Evolutionary conservation across 352 stramenopile genomes (phyloP), one percentile per base, ranked within the genome.

Genomic region (Pythium volutum): DNA sequence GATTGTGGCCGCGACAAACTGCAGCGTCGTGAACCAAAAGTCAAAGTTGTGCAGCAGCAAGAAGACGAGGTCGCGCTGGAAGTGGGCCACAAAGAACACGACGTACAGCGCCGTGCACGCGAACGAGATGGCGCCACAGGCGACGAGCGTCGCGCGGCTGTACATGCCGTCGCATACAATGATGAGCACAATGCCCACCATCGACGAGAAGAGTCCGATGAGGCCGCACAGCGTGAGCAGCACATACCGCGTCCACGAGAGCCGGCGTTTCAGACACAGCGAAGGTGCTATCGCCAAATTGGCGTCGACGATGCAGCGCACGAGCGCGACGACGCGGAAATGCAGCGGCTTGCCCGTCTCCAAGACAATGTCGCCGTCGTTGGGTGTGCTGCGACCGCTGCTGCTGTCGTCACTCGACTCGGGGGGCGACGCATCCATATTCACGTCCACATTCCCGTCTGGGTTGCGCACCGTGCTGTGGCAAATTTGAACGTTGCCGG

Each of bases 21-120:
- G 54, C 10, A 69, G 31, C 5, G 36, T 31, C 27, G 62, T 55
- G 46, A 64, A 69, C 54, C 46, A 63, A 12, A 69, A 69, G 39
- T 63, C 62, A 38, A 68, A 62, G 38, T 68, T 68, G 18, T 48
- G 25, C 46, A 68, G 27, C 9, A 63, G 31, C 10, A 54, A 33
- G 16, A 22, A 31, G 3, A 49, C 27, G 7, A 68, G 18, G 5
- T 68, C 53, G 7, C 45, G 53, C 23, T 68, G 53, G 39, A 59
- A 68, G 41, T 63, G 51, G 14, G 45, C 33, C 8, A 54, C 62
- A 42, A 47, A 59, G 26, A 49, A 36, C 14, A 42, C 18, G 31
- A 47, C 62, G 38, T 54, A 68, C 6, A 59, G 0, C 0, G 47
- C 26, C 12, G 46, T 63, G 8, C 15, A 45, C 18, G 55, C 15